phyloP scores from a whole-genome alignment of 2,329 filamentous ascomycete species.

The Sclerotinia glacialis region DNA sequence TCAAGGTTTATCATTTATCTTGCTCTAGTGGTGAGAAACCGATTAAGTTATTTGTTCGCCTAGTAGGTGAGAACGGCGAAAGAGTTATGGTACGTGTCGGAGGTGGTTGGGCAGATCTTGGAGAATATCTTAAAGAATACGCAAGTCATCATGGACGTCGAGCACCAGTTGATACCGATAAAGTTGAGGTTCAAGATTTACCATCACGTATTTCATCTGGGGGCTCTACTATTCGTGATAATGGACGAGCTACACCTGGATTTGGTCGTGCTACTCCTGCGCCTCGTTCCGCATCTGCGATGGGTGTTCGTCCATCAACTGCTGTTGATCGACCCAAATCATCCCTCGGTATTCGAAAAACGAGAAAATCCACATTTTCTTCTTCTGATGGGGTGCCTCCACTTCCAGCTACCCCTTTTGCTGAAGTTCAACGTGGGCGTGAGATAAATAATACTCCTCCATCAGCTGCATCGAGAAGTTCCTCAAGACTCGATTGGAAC shows the following conservation, averaged over 20 bases:
- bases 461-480: conserved; percentile 25
- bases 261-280: conserved; percentile 45
- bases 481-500: conserved; percentile 53
- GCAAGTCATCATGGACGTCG: conserved; percentile 86
- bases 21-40: conserved; percentile 79
- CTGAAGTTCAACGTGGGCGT: conserved; percentile 11
- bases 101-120: conserved; percentile 96
- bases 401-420: conserved; percentile 29
- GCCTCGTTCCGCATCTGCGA: conserved; percentile 32
- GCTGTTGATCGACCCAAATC: conserved; percentile 34
- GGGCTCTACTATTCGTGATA: conserved; percentile 26
- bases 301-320: conserved; percentile 29
- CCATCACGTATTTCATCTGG: conserved; percentile 41
- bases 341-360: conserved; percentile 36
- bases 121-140: conserved; percentile 92
- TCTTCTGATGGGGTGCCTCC: conserved; percentile 25
- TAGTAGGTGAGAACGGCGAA: conserved; percentile 85
- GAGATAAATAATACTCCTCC: conserved; percentile 15
- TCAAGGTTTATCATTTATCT: conserved; percentile 89
- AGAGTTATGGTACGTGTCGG: conserved; percentile 97
- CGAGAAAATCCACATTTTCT: conserved; percentile 26
- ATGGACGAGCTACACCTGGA: conserved; percentile 25
- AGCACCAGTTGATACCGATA: conserved; percentile 49
- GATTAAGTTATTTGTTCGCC: conserved; percentile 90
- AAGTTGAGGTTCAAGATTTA: conserved; percentile 58